Evolutionary conservation across 768 basidiomycete genomes (phyloP).

Genomic region (Tulasnella sp.): DNA sequence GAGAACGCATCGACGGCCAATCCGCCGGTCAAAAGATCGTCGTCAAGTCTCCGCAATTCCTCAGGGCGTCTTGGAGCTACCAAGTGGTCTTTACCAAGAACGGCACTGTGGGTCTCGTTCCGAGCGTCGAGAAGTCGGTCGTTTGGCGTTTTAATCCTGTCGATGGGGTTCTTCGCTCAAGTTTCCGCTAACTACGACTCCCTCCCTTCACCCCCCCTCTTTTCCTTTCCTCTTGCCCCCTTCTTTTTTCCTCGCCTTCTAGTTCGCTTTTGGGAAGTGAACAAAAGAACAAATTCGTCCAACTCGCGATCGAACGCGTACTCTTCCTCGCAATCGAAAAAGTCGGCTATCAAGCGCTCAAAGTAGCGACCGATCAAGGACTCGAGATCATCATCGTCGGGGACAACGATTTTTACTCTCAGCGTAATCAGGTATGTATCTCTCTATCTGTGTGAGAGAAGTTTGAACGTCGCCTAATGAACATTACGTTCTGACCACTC

Average conservation of each 20-base stretch:
- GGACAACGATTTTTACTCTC: slow-evolving; percentile 98
- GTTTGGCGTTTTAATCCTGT: slow-evolving; percentile 9
- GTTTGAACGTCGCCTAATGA: neutral
- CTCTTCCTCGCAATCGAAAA: slow-evolving; percentile 63
- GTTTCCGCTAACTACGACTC: neutral
- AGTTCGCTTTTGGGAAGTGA: neutral
- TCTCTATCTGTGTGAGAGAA: neutral
- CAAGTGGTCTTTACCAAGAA: slow-evolving; percentile 37
- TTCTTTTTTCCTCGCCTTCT: neutral
- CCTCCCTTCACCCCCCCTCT: neutral
- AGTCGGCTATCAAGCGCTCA: slow-evolving; percentile 44
- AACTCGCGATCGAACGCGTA: slow-evolving; percentile 78
- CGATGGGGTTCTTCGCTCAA: neutral
- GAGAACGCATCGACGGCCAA: slow-evolving; percentile 33
- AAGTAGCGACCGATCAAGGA: slow-evolving; percentile 46
- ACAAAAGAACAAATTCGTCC: slow-evolving; percentile 86
- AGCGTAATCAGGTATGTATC: slow-evolving; percentile 66
- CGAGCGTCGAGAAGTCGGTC: slow-evolving; percentile 17
- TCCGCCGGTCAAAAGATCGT: slow-evolving; percentile 42
- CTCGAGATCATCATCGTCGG: slow-evolving; percentile 80
- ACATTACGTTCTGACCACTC: slow-evolving; percentile 11
- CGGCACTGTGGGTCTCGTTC: slow-evolving; percentile 12
- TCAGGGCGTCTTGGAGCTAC: slow-evolving; percentile 75
- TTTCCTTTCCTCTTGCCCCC: no score
- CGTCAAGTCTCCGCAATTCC: slow-evolving; percentile 89